Base-by-base conservation (phyloP, 2,329 filamentous ascomycete species). In the Epichloe sp. region DNA sequence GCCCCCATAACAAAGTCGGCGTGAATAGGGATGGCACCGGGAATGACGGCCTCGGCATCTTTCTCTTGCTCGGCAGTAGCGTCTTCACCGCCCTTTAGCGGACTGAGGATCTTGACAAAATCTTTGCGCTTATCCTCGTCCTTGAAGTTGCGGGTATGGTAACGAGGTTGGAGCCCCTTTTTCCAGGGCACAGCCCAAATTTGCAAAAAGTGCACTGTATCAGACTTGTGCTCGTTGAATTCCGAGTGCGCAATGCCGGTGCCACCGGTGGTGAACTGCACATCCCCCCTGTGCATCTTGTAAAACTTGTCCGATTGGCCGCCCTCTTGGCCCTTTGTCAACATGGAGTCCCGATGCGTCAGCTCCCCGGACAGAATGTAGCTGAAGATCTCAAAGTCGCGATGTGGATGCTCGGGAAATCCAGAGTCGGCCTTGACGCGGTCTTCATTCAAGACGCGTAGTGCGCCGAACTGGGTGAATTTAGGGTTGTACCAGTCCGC, bases 221-320 rank as follows among this genome's bases (percentile, higher is more conserved):
- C 79, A 14, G 76, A 69, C 49, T 71, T 65, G 64, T 88, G 82
- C 68, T 93, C 82, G 67, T 91, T 93, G 68, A 84, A 81, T 68
- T 95, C 88, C 7, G 81, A 86, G 66, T 95, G 88, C 2, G 87
- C 79, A 60, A 95, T 79, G 59, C 82, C 82, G 5, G 80, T 88
- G 50, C 88, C 88, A n/a, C 86, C 88, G 14, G 84, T 89, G 10
- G 88, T 95, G 67, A 94, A 95, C 62, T 95, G 88, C 44, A 95
- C 86, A 65, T 94, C 88, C 12, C 88, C 87, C 38, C 87, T 75
- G 60, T 78, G 78, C 73, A 95, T 83, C 36, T 79, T 73, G 61
- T 74, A 86, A 62, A 86, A 87, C 58, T 79, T 73, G 63, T 86
- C 80, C 43, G 76, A 75, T 55, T 72, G 68, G 15, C 64, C 73